Evolutionary conservation across 257 asterid genomes (phyloP).

Genomic region (Voacanga thouarsii): DNA sequence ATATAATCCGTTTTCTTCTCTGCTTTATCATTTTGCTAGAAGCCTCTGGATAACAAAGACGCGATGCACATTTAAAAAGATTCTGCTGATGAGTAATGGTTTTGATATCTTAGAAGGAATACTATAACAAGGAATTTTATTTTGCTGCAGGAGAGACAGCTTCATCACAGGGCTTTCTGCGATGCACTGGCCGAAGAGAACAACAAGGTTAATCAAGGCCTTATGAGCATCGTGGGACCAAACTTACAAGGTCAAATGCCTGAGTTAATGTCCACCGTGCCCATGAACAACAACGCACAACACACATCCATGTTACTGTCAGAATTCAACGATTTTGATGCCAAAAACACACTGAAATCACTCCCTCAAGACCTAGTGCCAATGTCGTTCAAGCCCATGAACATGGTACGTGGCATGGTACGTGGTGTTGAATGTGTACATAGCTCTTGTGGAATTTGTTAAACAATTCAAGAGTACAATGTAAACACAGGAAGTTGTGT

Average conservation of each 20-base stretch:
- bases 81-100: neutral
- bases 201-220: constrained; percentile 62
- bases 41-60: too few species aligned
- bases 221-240: constrained; percentile 39
- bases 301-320: constrained; percentile 40
- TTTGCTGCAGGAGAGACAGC: constrained; percentile 74
- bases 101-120: too few species aligned
- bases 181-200: constrained; percentile 91
- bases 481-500: too few species aligned
- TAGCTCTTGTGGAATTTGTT: neutral
- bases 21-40: too few species aligned
- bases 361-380: constrained; percentile 60
- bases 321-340: constrained; percentile 47
- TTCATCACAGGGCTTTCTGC: constrained; percentile 84
- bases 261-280: constrained; percentile 49
- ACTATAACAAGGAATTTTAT: neutral
- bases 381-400: constrained; percentile 76
- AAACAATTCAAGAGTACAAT: too few species aligned
- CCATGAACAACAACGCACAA: constrained; percentile 32
- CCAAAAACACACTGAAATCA: constrained; percentile 46
- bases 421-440: too few species aligned
- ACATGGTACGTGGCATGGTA: constrained; percentile 61
- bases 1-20: too few species aligned
- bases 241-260: constrained; percentile 37
- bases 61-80: too few species aligned